Evolutionary conservation across 805 yeast genomes (phyloP), one percentile per base, ranked within the genome.

Genomic region (Blastobotrys parvus): DNA sequence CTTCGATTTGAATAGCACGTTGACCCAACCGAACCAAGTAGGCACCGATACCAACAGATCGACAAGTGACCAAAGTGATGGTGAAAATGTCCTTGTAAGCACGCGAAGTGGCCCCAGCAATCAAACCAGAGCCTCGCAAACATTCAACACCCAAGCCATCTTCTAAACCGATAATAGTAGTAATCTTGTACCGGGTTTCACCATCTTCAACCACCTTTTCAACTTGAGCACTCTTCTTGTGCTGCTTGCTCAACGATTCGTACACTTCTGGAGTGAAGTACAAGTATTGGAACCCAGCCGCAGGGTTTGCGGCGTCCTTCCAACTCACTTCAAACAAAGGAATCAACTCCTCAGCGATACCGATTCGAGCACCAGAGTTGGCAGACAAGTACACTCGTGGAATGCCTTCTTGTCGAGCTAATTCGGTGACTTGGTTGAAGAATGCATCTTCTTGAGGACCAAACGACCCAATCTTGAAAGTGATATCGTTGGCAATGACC

Each of bases 21-120:
- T 92, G 97, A 59, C 99, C 99, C 54, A 92, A 75, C 68, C 99
- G 83, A 34, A 92, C 98, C 62, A 92, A 74, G 63, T 92, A 92
- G 37, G 99, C 99, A 72, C 99, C 99, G 64, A 92, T 92, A 81
- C 99, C 99, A 58, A 92, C 99, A 41, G 97, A 89, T 75, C 99
- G 82, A 71, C 97, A 89, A n/a, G 98, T 92, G 44, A 92, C 98
- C 64, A 92, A 74, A n/a, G 98, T 90, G 46, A 89, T 78, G 17
- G 99, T 92, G 72, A 92, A 92, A 50, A 92, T 92, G 61, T 92
- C 99, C 64, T 85, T 84, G 77, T 92, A 92, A 17, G 98, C 98
- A 63, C 87, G 81, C 10, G 97, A 85, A 38, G 99, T 92, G 22
- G 95, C 95, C 67, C 99, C 99, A 18, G 99, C 99, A 69, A 92